Percentiles rank a stretch among this genome's conserved stretches.
phyloP scores from a whole-genome alignment of 2,329 filamentous ascomycete genomes.

The Fusarium guadeloupense region DNA sequence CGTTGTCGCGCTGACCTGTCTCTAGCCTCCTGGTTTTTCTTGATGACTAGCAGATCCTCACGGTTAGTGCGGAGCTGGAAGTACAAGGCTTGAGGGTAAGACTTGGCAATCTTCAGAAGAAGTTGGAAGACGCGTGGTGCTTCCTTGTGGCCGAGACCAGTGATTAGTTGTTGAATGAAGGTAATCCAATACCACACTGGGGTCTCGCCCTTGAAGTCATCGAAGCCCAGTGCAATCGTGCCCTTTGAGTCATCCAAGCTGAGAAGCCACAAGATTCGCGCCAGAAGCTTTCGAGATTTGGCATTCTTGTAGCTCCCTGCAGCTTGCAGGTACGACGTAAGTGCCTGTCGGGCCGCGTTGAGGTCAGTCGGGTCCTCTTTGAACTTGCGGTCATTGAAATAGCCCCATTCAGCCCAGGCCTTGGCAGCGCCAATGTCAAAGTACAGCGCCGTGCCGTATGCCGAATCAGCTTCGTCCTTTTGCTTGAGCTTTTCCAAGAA shows the following conservation, averaged over 20 bases:
- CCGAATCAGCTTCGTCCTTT: constrained; percentile 89
- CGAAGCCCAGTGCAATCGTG: constrained; percentile 84
- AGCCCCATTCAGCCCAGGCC: constrained; percentile 99
- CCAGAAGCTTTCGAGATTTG: constrained; percentile 93
- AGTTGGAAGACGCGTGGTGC: constrained; percentile 86
- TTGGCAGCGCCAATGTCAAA: constrained; percentile 96
- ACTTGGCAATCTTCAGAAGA: constrained; percentile 91
- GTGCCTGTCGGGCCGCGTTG: constrained; percentile 85
- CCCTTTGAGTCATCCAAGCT: constrained; percentile 91
- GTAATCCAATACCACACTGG: constrained; percentile 99
- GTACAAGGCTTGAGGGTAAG: constrained; percentile 94
- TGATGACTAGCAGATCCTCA: constrained; percentile 92
- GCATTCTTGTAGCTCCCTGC: constrained; percentile 96
- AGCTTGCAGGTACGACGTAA: constrained; percentile 96
- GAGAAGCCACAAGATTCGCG: constrained; percentile 92
- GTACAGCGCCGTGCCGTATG: constrained; percentile 93
- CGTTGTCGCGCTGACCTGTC: constrained; percentile 66
- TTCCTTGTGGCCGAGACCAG: constrained; percentile 90
- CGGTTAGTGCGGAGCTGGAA: constrained; percentile 93
- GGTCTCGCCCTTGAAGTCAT: constrained; percentile 96
- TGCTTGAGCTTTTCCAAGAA: constrained; percentile 94
- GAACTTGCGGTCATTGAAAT: constrained; percentile 96
- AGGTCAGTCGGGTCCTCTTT: constrained; percentile 87
- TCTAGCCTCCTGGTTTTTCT: constrained; percentile 85
- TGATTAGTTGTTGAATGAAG: constrained; percentile 95